Conservation (phyloP, 345 rosid species). For the Adansonia digitata region DNA sequence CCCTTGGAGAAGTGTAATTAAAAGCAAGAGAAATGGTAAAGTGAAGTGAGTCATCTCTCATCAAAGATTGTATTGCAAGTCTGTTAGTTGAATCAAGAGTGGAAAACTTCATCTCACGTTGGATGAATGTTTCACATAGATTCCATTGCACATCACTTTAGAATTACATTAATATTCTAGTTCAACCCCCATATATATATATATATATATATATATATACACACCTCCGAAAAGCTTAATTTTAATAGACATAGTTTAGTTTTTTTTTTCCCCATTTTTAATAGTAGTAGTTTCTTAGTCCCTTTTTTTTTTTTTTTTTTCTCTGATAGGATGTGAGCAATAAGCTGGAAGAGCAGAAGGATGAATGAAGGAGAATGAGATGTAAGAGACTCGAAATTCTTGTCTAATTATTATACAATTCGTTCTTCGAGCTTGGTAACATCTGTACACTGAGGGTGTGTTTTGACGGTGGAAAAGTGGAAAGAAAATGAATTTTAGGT, state of each 20-base stretch:
- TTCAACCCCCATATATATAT: no score
- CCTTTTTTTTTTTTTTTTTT: not conserved
- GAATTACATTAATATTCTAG: not conserved
- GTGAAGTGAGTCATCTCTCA: not conserved
- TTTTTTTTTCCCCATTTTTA: not conserved
- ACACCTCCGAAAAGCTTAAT: not conserved
- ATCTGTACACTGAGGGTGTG: not conserved
- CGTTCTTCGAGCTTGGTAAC: not conserved
- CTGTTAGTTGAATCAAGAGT: constrained; percentile 4
- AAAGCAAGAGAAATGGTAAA: not conserved
- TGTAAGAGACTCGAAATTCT: constrained; percentile 43
- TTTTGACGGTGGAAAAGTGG: no score
- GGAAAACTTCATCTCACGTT: not conserved
- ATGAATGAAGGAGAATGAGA: constrained; percentile 90
- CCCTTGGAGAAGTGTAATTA: no score
- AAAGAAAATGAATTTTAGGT: no score
- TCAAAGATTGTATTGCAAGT: not conserved
- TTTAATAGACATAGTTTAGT: not conserved
- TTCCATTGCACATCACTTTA: not conserved
- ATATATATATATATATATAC: no score
- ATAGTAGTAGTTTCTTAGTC: not conserved
- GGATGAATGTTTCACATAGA: not conserved
- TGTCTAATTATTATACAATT: not conserved
- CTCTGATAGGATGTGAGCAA: constrained; percentile 71
- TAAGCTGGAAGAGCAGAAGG: constrained; percentile 86